phyloP scores from a whole-genome alignment of 371 early-diverging fungal genomes.

The Nematocida sp. region DNA sequence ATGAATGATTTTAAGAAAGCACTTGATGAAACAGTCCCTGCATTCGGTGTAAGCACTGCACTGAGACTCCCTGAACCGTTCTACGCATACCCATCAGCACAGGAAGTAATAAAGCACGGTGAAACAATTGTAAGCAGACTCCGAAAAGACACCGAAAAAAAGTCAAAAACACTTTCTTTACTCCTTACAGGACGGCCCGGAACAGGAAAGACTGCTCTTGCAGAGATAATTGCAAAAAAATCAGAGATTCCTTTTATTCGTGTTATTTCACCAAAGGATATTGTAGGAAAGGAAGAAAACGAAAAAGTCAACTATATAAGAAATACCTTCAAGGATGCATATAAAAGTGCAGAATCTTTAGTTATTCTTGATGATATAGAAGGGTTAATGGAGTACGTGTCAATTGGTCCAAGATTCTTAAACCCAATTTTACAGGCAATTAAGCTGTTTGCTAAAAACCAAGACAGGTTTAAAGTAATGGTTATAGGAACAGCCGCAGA shows the following conservation, averaged over 20 bases:
- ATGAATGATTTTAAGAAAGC: slow-evolving; percentile 87
- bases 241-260: slow-evolving; percentile 95
- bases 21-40: slow-evolving; percentile 88
- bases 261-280: slow-evolving; percentile 87
- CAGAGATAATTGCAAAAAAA: slow-evolving; percentile 85
- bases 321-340: slow-evolving; percentile 80
- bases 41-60: slow-evolving; percentile 81
- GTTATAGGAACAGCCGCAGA: slow-evolving; percentile 69
- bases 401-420: slow-evolving; percentile 94
- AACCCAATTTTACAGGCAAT: slow-evolving; percentile 90
- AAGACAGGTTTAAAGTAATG: slow-evolving; percentile 66
- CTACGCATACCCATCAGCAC: slow-evolving; percentile 74
- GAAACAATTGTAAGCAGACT: slow-evolving; percentile 64
- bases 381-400: slow-evolving; percentile 87
- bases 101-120: slow-evolving; percentile 80
- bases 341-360: slow-evolving; percentile 87
- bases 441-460: slow-evolving; percentile 70
- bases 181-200: slow-evolving; percentile 76
- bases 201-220: slow-evolving; percentile 91
- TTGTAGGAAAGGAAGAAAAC: slow-evolving; percentile 88
- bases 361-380: slow-evolving; percentile 95
- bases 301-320: slow-evolving; percentile 86
- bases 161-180: slow-evolving; percentile 75
- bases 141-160: slow-evolving; percentile 63
- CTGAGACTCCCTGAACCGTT: slow-evolving; percentile 75